Conservation (phyloP, 805 yeast genomes). For the Jamesozyma piceae region DNA sequence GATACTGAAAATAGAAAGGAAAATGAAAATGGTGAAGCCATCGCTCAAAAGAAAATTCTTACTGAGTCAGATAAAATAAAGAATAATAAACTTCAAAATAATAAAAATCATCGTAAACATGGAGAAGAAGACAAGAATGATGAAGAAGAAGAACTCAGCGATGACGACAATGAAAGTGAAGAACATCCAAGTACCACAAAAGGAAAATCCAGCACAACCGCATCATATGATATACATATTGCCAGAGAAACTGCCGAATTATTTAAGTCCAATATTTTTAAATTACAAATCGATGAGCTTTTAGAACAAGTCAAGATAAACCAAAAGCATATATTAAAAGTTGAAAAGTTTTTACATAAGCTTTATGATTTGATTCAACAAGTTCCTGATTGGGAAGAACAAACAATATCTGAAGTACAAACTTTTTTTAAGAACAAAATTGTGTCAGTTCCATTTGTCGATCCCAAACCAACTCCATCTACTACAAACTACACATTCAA, state of each 20-base stretch:
- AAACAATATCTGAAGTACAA: constrained; percentile 52
- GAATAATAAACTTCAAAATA: not conserved
- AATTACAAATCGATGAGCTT: constrained; percentile 86
- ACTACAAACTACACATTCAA: constrained; percentile 63
- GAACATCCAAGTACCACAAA: constrained; percentile 8
- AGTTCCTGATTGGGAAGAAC: constrained; percentile 47
- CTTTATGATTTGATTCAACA: constrained; percentile 58
- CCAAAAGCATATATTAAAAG: constrained; percentile 52
- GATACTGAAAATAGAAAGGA: not conserved
- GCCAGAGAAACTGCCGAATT: constrained; percentile 91
- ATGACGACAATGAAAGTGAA: constrained; percentile 13
- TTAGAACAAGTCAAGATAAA: constrained; percentile 70
- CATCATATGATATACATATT: constrained; percentile 75
- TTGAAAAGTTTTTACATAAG: constrained; percentile 69
- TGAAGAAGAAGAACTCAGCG: constrained; percentile 20
- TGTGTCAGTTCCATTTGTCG: constrained; percentile 74
- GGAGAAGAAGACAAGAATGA: constrained; percentile 19
- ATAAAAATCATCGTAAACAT: not conserved
- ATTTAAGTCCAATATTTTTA: constrained; percentile 91
- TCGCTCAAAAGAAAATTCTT: not conserved
- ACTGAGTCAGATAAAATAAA: not conserved
- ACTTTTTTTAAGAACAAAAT: constrained; percentile 40
- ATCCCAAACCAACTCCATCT: constrained; percentile 62
- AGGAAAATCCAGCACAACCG: constrained; percentile 12
- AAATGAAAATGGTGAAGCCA: not conserved